phyloP scores from a whole-genome alignment of 345 rosid genomes.

The Lumnitzera littorea region DNA sequence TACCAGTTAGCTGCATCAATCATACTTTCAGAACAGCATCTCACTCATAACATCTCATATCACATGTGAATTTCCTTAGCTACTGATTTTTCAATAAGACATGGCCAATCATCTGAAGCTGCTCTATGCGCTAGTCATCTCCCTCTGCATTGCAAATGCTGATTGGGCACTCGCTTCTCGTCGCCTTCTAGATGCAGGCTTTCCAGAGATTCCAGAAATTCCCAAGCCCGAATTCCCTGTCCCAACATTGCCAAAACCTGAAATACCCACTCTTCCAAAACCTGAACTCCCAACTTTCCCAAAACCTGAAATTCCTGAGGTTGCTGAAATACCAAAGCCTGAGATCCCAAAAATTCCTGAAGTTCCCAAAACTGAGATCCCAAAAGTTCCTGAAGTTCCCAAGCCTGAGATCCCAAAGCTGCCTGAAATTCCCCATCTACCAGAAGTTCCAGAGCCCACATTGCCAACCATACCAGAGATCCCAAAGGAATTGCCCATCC shows the following conservation, averaged over 20 bases:
- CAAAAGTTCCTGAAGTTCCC: constrained; percentile 3
- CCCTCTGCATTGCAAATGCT: not conserved
- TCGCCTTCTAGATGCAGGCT: constrained; percentile 7
- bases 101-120: constrained; percentile 10
- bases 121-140: not conserved
- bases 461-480: constrained; percentile 9
- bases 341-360: not conserved
- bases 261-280: constrained; percentile 7
- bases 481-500: constrained; percentile 13
- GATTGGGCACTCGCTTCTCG: constrained; percentile 10
- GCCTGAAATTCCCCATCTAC: constrained; percentile 5
- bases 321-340: not conserved
- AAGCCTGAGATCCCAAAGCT: constrained; percentile 5
- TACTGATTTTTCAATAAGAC: not conserved
- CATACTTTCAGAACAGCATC: not conserved
- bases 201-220: not conserved
- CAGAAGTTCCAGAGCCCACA: not conserved
- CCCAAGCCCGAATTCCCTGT: not conserved
- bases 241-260: not conserved
- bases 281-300: constrained; percentile 5
- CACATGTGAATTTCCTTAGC: too few relatives aligned
- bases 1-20: not conserved
- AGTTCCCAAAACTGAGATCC: not conserved
- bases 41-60: not conserved
- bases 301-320: not conserved